Base-by-base conservation (phyloP, 1,139 yeast genomes). In the Scheffersomyces stambukii region DNA sequence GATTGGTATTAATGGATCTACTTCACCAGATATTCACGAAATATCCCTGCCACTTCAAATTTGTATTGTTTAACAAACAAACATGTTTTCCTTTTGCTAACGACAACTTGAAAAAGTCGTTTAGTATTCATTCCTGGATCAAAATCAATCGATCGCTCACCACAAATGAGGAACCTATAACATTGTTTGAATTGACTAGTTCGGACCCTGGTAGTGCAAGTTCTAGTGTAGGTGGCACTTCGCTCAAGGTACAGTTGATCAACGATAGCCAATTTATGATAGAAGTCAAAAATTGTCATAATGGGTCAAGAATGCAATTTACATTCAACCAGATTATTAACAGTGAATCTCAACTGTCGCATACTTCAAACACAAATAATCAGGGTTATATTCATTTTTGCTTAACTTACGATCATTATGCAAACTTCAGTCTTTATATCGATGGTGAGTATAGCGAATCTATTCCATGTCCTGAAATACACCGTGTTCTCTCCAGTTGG, bases 361-460 rank as follows among this genome's bases (percentile, higher is more conserved):
- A 20, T 8, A 15, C 28, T 10, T 16, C 26, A 13, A 13, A 8
- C 13, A 16, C n/a, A n/a, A 23, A 22, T n/a, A 48, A 54, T 25
- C 58, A 57, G 32, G 62, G 54, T 3, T 63, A 42, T 35, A 43
- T 47, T 3, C 67, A 64, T 29, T 43, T 67, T 23, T 61, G 51
- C 4, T 40, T 67, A 13, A 63, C 70, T 0, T 67, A 55, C 37
- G 72, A 67, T 38, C 43, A 43, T 10, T 55, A 54, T 36, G 50
- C 56, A 7, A 64, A 64, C 36, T 49, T 67, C 29, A 63, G 56
- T 33, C 48, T 67, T 10, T 66, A 40, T 37, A 37, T 67, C 6
- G 60, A 67, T 38, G 73, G 73, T 4, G 69, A 64, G 25, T 63
- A 63, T 34, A 54, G 66, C 25, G 74, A 67, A 37, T 61, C 67